A percentile compares a stretch with the other conserved stretches of the same genome.
phyloP scores from a whole-genome alignment of 2,329 filamentous ascomycete species.

The Piedraia hortae region DNA sequence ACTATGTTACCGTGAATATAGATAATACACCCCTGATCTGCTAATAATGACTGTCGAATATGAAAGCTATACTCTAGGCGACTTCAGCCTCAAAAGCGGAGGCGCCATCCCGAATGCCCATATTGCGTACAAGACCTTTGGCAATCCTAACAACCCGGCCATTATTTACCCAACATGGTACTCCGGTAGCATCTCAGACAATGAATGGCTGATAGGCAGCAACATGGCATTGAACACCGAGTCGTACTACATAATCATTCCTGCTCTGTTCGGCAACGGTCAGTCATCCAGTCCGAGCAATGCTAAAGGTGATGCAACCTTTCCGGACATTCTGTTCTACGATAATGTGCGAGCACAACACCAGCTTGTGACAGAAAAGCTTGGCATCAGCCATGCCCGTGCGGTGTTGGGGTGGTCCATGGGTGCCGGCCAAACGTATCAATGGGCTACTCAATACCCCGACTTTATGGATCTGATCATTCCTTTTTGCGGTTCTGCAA shows the following conservation, averaged over 20 bases:
- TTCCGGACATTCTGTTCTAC: conserved; percentile 35
- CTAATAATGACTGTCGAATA: no score
- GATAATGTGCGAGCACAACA: conserved; percentile 44
- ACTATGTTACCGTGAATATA: no score
- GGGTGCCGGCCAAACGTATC: conserved; percentile 33
- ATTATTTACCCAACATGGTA: conserved; percentile 61
- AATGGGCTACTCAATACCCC: conserved; percentile 14
- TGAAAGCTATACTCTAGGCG: conserved; percentile 16
- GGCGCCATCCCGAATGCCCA: conserved; percentile 33
- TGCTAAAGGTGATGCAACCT: conserved; percentile 20
- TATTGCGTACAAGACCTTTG: conserved; percentile 54
- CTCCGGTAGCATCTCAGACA: conserved; percentile 38
- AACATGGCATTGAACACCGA: conserved; percentile 36
- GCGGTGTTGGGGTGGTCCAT: conserved; percentile 44
- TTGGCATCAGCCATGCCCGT: conserved; percentile 30
- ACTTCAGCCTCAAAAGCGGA: conserved; percentile 31
- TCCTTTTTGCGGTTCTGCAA: conserved; percentile 39
- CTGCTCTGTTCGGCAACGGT: conserved; percentile 40
- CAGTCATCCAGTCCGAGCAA: conserved; percentile 43
- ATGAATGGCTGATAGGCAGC: conserved; percentile 44
- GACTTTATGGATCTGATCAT: conserved; percentile 30
- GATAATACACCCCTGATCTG: no score
- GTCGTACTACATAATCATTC: conserved; percentile 40
- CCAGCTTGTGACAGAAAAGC: conserved; percentile 32
- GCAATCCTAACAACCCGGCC: conserved; percentile 30